Base-by-base conservation (phyloP, 2,329 filamentous ascomycete species). In the Albifimbria verrucaria region DNA sequence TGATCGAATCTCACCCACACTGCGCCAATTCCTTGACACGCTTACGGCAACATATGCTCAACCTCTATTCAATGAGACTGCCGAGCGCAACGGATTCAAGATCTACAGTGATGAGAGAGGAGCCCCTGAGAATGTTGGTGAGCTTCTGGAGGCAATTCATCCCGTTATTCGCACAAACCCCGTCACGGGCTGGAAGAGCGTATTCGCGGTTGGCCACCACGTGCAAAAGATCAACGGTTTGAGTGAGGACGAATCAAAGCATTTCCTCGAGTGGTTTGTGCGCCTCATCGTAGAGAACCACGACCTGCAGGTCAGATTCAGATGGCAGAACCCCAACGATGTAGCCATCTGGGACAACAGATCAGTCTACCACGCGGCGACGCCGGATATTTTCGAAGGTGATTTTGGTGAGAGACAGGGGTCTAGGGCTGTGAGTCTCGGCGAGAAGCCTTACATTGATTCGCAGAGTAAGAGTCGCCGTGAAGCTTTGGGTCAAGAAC, bases 341-440 rank as follows among this genome's bases (percentile, higher is more conserved):
- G 59, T 77, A 9, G 78, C 82, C 2, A 83, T 87, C 58, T 88
- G 84, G 84, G 84, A 88, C 61, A 87, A 87, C 64, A 66, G 74
- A 52, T 74, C 66, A 48, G 75, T 68, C n/a, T 73, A 66, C 61
- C 72, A 76, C 58, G 71, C 76, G 44, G 82, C 81, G 0, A 86
- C 81, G 0, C 83, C 79, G 55, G 84, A 87, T 58, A 86, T 85
- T 10, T 21, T 21, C 42, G 42, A 44, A 10, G 42, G 42, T 20
- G 42, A 44, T 20, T 44, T 20, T 23, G 42, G 42, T 23, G 71
- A 57, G 20, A 21, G 42, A 11, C 42, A 44, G 42, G 71, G 68
- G 17, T 68, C 69, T 1, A 62, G 71, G 12, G 64, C 65, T 7
- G 71, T 63, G 41, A 68, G 66, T 22, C 52, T 74, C 26, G 71